Percentiles rank a stretch among this genome's conserved stretches.
phyloP scores from a whole-genome alignment of 78 protist species.

The Dictyostelium intermedium region DNA sequence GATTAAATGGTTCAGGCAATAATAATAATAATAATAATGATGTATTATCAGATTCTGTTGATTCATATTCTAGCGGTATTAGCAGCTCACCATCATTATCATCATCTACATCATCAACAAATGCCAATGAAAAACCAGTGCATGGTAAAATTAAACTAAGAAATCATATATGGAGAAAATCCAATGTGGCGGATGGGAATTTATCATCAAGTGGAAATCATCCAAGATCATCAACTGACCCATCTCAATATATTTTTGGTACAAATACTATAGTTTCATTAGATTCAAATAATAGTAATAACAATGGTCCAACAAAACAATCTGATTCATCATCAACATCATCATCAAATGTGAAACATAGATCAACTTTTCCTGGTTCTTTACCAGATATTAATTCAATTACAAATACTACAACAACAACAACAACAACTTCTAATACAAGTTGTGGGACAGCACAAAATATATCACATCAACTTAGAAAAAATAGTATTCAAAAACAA shows the following conservation, averaged over 20 bases:
- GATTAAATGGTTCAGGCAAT: not conserved
- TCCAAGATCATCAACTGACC: constrained; percentile 58
- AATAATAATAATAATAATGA: too few species aligned
- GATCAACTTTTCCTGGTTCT: constrained; percentile 59
- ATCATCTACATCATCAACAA: not conserved
- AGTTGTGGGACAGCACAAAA: not conserved
- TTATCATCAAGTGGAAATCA: constrained; percentile 1
- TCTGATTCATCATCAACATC: not conserved
- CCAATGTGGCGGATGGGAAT: not conserved
- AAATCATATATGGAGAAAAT: constrained; percentile 28
- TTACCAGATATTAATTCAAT: not conserved
- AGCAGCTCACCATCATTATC: not conserved
- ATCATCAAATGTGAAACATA: not conserved
- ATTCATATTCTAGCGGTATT: not conserved
- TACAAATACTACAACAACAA: not conserved
- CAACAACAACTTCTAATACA: not conserved
- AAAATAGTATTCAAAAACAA: not conserved
- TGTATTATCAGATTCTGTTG: not conserved
- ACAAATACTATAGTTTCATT: constrained; percentile 31
- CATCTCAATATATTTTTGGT: constrained; percentile 19
- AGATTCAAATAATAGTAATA: constrained; percentile 3
- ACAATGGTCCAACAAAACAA: not conserved
- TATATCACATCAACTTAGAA: not conserved
- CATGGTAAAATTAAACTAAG: not conserved
- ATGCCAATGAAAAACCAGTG: not conserved